phyloP scores from a whole-genome alignment of 2,329 filamentous ascomycete species.

The Epichloe festucae region DNA sequence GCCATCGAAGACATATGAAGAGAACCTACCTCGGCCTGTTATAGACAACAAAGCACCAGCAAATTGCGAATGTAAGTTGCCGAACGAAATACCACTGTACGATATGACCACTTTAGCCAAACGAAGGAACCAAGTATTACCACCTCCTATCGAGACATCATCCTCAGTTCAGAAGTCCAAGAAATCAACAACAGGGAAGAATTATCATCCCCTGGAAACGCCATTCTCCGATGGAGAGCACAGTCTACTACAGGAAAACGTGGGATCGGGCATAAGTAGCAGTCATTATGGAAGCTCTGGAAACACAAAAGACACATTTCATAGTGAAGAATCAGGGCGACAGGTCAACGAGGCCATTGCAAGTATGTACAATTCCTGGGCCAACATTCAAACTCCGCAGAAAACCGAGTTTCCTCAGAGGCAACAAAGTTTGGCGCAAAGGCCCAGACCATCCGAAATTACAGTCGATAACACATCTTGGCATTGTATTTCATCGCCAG shows the following conservation, averaged over 20 bases:
- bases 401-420: slow-evolving; percentile 8
- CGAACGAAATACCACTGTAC: not conserved
- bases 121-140: slow-evolving; percentile 1
- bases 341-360: slow-evolving; percentile 9
- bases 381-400: slow-evolving; percentile 10
- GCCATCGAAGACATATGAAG: not conserved
- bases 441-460: slow-evolving; percentile 17
- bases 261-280: not conserved
- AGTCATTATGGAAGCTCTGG: not conserved
- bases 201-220: too few relatives aligned
- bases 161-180: slow-evolving; percentile 6
- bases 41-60: not conserved
- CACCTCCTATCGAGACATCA: slow-evolving; percentile 1
- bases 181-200: not conserved
- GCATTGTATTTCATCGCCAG: not conserved
- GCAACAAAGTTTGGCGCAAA: slow-evolving; percentile 9
- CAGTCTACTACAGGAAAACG: not conserved
- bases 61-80: not conserved
- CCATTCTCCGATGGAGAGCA: not conserved
- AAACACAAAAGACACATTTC: not conserved
- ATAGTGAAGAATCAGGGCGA: not conserved
- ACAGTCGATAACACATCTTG: slow-evolving; percentile 10
- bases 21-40: not conserved
- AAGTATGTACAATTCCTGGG: slow-evolving; percentile 12
- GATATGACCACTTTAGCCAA: not conserved